Evolutionary conservation across 140 eudicot genomes (phyloP).

Genomic region (Cichorium intybus): DNA sequence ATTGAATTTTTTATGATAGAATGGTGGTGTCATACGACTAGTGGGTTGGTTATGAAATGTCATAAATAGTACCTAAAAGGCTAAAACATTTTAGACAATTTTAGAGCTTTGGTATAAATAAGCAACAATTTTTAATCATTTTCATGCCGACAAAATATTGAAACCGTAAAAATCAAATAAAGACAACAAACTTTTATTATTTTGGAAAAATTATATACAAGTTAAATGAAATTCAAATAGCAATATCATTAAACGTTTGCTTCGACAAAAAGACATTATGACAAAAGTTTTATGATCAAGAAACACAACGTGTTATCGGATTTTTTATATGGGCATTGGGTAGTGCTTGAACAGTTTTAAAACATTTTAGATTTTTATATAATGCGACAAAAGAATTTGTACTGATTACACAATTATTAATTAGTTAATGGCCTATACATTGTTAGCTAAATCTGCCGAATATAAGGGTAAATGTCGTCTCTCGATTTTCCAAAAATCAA

Average conservation of each 20-base stretch:
- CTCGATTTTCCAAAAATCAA: no score
- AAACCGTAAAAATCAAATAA: not conserved
- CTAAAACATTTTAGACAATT: not conserved
- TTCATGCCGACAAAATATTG: not conserved
- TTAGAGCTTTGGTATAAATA: not conserved
- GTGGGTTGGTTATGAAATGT: not conserved
- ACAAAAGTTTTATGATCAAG: no score
- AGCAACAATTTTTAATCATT: not conserved
- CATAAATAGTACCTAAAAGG: not conserved
- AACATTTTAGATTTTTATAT: not conserved
- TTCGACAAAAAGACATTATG: not conserved
- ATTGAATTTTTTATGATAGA: no score
- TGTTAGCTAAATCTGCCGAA: no score
- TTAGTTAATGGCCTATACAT: not conserved
- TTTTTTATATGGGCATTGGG: no score
- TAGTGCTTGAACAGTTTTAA: not conserved
- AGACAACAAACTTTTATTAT: not conserved
- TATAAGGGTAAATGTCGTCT: no score
- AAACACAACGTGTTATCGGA: not conserved
- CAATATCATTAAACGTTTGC: not conserved
- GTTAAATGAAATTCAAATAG: not conserved
- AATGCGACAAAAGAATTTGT: not conserved
- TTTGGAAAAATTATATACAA: not conserved
- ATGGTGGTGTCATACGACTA: not conserved
- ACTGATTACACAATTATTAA: not conserved